phyloP scores from a whole-genome alignment of 352 stramenopile species.

The Aphanomyces euteiches region DNA sequence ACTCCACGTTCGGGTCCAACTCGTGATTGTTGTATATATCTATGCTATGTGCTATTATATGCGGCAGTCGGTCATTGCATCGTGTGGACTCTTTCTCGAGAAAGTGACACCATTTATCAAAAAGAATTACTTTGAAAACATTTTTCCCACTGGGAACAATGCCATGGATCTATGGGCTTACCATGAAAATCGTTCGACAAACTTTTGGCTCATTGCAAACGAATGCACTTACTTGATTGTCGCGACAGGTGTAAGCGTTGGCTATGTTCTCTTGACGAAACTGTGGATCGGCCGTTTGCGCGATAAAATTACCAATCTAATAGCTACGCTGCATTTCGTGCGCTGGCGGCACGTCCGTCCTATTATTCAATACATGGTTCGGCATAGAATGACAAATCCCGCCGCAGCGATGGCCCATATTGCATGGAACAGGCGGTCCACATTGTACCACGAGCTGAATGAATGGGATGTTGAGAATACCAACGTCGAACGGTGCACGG shows the following conservation, averaged over 20 bases:
- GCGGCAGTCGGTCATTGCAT: not conserved
- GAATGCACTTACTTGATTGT: conserved; percentile 20
- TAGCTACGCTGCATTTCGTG: not conserved
- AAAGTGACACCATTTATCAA: conserved; percentile 1
- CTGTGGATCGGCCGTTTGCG: not conserved
- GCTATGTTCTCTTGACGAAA: not conserved
- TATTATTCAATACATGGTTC: not conserved
- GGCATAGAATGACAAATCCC: not conserved
- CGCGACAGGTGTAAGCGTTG: not conserved
- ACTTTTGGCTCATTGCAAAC: not conserved
- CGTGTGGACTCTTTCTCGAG: not conserved
- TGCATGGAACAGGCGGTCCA: not conserved
- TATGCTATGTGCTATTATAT: conserved; percentile 4
- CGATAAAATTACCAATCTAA: not conserved
- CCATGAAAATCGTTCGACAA: not conserved
- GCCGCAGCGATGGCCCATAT: not conserved
- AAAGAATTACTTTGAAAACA: conserved; percentile 25
- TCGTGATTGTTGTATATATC: not conserved
- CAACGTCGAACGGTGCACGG: not conserved
- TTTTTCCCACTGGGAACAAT: not conserved
- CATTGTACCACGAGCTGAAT: not conserved
- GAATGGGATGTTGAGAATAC: not conserved
- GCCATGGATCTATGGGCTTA: conserved; percentile 18
- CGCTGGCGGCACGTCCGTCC: not conserved
- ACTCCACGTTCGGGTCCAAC: not conserved